These are phyloP conservation scores for Pseudogymnoascus sp. DNA, from an alignment of 2,329 filamentous ascomycete species.

Conservation along the genomic window DNA sequence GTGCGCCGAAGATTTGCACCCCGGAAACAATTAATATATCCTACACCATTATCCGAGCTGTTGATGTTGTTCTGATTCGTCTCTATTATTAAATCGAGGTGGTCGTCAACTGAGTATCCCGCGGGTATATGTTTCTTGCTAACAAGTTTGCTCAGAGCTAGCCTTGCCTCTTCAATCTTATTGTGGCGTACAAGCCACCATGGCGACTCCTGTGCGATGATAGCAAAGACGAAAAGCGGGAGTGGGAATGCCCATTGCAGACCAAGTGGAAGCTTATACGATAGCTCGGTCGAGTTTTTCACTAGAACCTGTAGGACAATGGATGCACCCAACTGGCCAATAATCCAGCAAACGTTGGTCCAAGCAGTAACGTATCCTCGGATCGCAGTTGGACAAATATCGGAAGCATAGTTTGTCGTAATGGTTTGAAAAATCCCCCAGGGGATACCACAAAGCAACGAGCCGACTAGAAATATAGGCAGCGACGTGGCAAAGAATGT, in stretches of 20 bases:
- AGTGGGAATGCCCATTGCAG: slow-evolving; percentile 42
- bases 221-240: slow-evolving; percentile 36
- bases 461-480: not conserved
- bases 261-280: slow-evolving; percentile 39
- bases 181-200: slow-evolving; percentile 42
- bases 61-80: slow-evolving; percentile 48
- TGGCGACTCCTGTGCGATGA: slow-evolving; percentile 41
- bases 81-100: slow-evolving; percentile 44
- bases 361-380: slow-evolving; percentile 8
- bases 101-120: slow-evolving; percentile 15
- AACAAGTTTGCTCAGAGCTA: slow-evolving; percentile 33
- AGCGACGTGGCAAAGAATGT: not conserved
- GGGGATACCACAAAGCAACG: not conserved
- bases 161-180: slow-evolving; percentile 36
- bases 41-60: slow-evolving; percentile 42
- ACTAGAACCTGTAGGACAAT: slow-evolving; percentile 38
- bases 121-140: slow-evolving; percentile 21
- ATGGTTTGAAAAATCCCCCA: slow-evolving; percentile 8
- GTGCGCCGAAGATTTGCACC: slow-evolving; percentile 42
- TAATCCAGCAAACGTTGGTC: slow-evolving; percentile 10
- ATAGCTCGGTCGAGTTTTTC: slow-evolving; percentile 34
- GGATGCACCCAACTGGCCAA: slow-evolving; percentile 31
- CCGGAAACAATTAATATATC: slow-evolving; percentile 43
- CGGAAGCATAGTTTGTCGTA: slow-evolving; percentile 21
- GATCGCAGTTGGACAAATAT: slow-evolving; percentile 5